Conservation (phyloP, 306 rosid genomes). For the Glycine tomentella region DNA sequence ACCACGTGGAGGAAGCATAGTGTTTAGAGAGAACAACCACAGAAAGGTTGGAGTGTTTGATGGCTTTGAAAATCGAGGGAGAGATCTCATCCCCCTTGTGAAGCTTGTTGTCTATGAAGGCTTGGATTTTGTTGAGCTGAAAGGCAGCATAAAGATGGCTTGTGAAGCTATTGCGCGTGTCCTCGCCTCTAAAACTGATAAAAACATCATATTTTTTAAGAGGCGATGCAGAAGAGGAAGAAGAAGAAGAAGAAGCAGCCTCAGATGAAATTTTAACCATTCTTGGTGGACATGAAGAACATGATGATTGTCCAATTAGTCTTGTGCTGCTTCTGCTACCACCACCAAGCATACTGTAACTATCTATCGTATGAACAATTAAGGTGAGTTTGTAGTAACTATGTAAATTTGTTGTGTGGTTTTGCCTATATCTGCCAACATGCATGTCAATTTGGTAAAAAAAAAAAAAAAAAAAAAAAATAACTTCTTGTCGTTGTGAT, state of each 20-base stretch:
- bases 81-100: conserved; percentile 35
- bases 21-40: conserved; percentile 35
- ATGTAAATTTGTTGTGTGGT: background rate
- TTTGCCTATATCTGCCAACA: background rate
- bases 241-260: background rate
- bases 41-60: conserved; percentile 18
- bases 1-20: conserved; percentile 33
- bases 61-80: conserved; percentile 27
- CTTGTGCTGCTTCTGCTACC: conserved; percentile 21
- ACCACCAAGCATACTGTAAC: background rate
- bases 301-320: background rate
- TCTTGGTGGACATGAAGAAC: conserved; percentile 34
- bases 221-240: background rate
- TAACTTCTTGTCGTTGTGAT: background rate
- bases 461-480: no score
- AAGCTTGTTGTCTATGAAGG: conserved; percentile 34
- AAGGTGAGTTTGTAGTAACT: no score
- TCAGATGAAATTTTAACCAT: conserved; percentile 12
- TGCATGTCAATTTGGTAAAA: background rate
- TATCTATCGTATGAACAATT: background rate
- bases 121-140: conserved; percentile 11
- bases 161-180: conserved; percentile 35
- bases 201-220: conserved; percentile 32
- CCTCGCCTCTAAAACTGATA: conserved; percentile 43
- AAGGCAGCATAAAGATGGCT: conserved; percentile 39